Evolutionary conservation across 2,329 filamentous ascomycete species (phyloP).

Genomic region (Stagonosporopsis vannaccii): DNA sequence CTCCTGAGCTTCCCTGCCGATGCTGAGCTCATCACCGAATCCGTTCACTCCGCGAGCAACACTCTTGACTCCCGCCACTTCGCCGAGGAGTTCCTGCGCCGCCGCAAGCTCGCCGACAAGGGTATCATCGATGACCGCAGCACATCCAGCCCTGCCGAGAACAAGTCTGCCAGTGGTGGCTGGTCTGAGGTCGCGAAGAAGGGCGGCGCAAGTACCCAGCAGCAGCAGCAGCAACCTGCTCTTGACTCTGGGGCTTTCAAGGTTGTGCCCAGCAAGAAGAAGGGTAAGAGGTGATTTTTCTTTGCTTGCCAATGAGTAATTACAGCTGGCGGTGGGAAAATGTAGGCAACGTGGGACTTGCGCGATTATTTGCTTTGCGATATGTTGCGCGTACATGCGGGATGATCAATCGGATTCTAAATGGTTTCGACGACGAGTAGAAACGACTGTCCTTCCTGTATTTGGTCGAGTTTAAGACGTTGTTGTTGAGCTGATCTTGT

Average conservation of each 20-base stretch:
- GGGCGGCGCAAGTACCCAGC: constrained; percentile 67
- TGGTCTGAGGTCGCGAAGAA: constrained; percentile 99
- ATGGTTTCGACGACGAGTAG: neutral
- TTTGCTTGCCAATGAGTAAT: neutral
- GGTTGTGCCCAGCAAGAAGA: constrained; percentile 91
- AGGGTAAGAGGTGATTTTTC: constrained; percentile 61
- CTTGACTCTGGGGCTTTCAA: constrained; percentile 74
- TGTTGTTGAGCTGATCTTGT: neutral
- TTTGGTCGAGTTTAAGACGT: neutral
- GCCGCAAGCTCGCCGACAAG: constrained; percentile 91
- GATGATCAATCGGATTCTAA: neutral
- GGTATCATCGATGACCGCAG: constrained; percentile 79
- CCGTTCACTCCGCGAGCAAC: constrained; percentile 83
- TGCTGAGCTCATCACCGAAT: constrained; percentile 83
- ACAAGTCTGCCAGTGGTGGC: constrained; percentile 64
- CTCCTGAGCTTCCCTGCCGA: constrained; percentile 80
- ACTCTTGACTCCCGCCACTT: constrained; percentile 94
- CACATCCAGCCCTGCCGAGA: constrained; percentile 59
- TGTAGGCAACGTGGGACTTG: neutral
- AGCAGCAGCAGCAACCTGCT: constrained; percentile 39
- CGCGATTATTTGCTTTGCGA: neutral
- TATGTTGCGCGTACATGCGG: neutral
- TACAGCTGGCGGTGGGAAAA: neutral
- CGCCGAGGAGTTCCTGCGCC: constrained; percentile 90
- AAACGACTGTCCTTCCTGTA: neutral